Evolutionary conservation across 2,329 filamentous ascomycete genomes (phyloP).

Genomic region (Colletotrichum kahawae): DNA sequence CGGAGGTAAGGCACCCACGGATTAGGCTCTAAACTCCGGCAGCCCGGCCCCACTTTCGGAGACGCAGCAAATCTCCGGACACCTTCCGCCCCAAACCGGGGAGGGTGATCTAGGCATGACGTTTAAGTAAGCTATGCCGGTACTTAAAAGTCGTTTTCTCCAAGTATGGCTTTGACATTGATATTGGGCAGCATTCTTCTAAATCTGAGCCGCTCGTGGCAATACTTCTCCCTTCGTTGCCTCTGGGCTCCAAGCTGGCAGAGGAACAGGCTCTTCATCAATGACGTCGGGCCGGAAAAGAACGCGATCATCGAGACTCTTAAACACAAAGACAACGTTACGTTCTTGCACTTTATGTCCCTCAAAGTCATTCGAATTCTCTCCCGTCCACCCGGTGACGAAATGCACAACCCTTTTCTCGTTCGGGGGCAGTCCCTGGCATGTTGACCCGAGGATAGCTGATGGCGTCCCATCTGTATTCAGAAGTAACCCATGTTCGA

Average conservation of each 20-base stretch:
- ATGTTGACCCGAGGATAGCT: not conserved
- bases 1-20: not conserved
- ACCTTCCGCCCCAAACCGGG: not conserved
- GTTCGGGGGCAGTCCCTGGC: not conserved
- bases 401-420: not conserved
- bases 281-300: not conserved
- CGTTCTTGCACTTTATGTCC: not conserved
- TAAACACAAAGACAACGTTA: not conserved
- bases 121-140: not conserved
- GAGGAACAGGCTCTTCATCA: not conserved
- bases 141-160: not conserved
- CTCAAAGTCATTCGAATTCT: not conserved
- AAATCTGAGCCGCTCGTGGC: not conserved
- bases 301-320: not conserved
- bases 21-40: constrained; percentile 6
- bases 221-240: not conserved
- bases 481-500: not conserved
- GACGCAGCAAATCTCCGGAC: not conserved
- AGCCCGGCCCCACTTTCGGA: not conserved
- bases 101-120: not conserved
- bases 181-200: not conserved
- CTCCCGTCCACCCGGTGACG: not conserved
- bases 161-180: not conserved
- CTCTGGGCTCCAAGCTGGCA: not conserved
- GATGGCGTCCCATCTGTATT: not conserved